phyloP scores from a whole-genome alignment of 1,284 basidiomycete species.

The Porodaedalea pini region DNA sequence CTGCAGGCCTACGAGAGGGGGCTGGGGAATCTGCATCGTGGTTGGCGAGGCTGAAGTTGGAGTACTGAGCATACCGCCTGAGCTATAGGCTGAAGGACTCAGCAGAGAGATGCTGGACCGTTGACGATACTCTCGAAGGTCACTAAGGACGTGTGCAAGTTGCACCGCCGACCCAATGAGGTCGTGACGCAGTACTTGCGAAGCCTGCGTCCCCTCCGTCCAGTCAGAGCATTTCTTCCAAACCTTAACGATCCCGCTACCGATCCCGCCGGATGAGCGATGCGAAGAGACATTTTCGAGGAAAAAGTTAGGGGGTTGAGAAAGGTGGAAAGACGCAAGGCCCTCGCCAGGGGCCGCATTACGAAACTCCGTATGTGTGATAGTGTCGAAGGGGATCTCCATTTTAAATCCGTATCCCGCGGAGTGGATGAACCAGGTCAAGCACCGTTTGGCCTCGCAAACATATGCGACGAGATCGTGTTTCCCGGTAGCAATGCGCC shows the following conservation, averaged over 20 bases:
- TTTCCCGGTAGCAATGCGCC: conserved; percentile 56
- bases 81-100: conserved; percentile 27
- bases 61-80: conserved; percentile 24
- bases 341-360: conserved; percentile 54
- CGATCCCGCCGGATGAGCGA: conserved; percentile 12
- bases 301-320: conserved; percentile 64
- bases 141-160: conserved; percentile 54
- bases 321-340: conserved; percentile 59
- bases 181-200: conserved; percentile 60
- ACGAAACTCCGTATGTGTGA: conserved; percentile 55
- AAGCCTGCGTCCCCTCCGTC: conserved; percentile 73
- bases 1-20: conserved; percentile 33
- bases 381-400: conserved; percentile 68
- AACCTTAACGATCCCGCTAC: conserved; percentile 31
- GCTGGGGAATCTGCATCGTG: conserved; percentile 40
- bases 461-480: conserved; percentile 73
- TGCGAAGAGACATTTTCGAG: conserved; percentile 45
- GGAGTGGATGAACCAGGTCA: conserved; percentile 76
- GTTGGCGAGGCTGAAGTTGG: conserved; percentile 28
- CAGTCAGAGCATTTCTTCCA: conserved; percentile 73
- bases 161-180: conserved; percentile 63
- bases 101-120: conserved; percentile 38
- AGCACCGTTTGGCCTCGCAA: conserved; percentile 57
- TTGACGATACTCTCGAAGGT: conserved; percentile 39
- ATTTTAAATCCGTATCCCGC: conserved; percentile 75